Base-by-base conservation (phyloP, 192 early-diverging fungal genomes). In the Coemansia sp. region DNA sequence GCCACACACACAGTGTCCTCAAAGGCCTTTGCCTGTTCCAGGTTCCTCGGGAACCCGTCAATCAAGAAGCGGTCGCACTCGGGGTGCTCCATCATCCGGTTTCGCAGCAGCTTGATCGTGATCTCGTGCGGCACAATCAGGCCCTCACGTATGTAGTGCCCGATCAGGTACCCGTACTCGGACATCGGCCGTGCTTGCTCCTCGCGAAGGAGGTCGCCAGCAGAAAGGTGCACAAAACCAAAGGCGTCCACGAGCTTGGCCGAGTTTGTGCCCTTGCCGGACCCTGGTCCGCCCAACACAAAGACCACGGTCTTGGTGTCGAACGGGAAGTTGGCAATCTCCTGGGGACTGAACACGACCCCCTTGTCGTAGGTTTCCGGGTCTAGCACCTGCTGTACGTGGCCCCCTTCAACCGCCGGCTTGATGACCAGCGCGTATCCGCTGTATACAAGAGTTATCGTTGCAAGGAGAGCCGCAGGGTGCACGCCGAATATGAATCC, bases 231-330 rank as follows among this genome's bases (percentile, higher is more conserved):
- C 15, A 94, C 92, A 81, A 98, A 99, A 24, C 91, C 93, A 75
- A 88, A 96, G 69, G 98, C 96, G 20, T 88, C 69, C 11, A 92
- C 93, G 44, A 99, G 80, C 49, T 92, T 92, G 7, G 86, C 87
- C 72, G 95, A 97, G 81, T 98, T 94, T 16, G 97, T 99, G 38
- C 97, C 97, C 75, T 99, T 99, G 60, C 97, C 97, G 15, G 91
- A 87, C 51, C 92, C 93, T 34, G 93, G 93, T 14, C 92, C 92
- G 69, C 94, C 94, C 7, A 95, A 89, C 8, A 95, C 94, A 78
- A 93, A 95, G n/a, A 94, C 86, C 30, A 95, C 91, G n/a, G 88
- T 87, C 23, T 88, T 88, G 63, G 91, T 63, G 53, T 67, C 57
- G 53, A 87, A 84, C 30, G 72, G 78, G 66, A 85, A 85, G 10